Evolutionary conservation across 495 filamentous ascomycete species (phyloP), one percentile per base, ranked within the genome.

Genomic region (Endocarpon pusillum): DNA sequence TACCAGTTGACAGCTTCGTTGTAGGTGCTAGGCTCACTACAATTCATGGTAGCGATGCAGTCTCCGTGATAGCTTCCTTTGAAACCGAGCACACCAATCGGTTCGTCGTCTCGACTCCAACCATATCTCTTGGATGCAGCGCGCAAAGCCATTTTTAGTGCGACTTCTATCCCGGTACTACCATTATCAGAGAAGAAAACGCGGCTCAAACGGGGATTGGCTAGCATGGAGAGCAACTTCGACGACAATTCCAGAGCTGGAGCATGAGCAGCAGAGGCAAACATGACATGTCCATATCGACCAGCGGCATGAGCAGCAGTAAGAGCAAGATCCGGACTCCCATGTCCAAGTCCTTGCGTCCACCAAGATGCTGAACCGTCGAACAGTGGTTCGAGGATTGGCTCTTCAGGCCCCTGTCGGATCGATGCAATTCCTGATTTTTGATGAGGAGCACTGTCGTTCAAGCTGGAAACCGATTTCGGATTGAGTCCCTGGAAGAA

Each of bases 281-380:
- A 83, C 76, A 84, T 86, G 17, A 86, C 77, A 50, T 86, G 80
- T 2, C 80, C 80, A 43, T 86, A 86, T 17, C 79, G 66, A n/a
- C 80, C 78, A 3, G 80, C 75, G 1, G 80, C 80, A 47, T 83
- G 77, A 1, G 80, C 77, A 3, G 78, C 77, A 0, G 75, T 67
- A 4, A 83, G 62, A 5, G 76, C 59, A 3, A 86, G 59, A 0
- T 57, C 49, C 0, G 76, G 69, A 40, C 77, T 80, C 10, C 70
- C 76, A 42, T 86, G 80, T 5, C 80, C 80, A 3, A 86, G 61
- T 6, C 80, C 80, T 52, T 86, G 80, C 1, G 80, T 85, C 80
- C 80, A 86, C 80, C 80, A 86, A 0, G 78, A 83, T 12, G 78
- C 80, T 0, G 78, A 83, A 14, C 71, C 80, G 38, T 86, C 80